A percentile compares a stretch with the other conserved stretches of the same genome.
Conservation (phyloP, 495 filamentous ascomycete genomes). For the Friedmanniomyces endolithicus region DNA sequence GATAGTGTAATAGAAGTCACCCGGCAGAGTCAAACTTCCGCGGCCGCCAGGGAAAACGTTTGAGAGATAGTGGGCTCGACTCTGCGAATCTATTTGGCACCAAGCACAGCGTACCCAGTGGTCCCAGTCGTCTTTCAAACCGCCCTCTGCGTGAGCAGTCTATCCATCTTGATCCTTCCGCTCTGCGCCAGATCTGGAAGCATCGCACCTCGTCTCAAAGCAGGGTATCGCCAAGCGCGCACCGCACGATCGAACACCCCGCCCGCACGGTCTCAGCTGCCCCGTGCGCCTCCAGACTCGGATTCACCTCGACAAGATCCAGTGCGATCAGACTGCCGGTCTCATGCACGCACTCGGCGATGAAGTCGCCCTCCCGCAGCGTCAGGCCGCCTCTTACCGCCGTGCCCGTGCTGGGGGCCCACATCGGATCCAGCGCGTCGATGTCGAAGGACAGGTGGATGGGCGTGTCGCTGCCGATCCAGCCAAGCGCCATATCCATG, state of each 20-base stretch:
- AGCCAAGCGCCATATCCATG: constrained; percentile 92
- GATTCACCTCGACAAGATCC: constrained; percentile 96
- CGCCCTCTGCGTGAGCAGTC: neutral
- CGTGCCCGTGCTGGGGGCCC: constrained; percentile 92
- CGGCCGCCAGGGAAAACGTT: too few species aligned
- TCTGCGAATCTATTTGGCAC: too few species aligned
- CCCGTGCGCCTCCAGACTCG: constrained; percentile 61
- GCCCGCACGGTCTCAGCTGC: constrained; percentile 80
- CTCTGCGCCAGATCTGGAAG: too few species aligned
- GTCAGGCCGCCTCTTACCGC: constrained; percentile 93
- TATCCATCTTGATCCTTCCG: neutral
- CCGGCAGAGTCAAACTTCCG: too few species aligned
- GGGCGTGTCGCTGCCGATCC: constrained; percentile 85
- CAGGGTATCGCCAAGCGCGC: constrained; percentile 81
- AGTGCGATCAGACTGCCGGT: constrained; percentile 84
- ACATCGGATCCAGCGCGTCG: constrained; percentile 89
- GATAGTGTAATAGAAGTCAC: too few species aligned
- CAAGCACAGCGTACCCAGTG: too few species aligned
- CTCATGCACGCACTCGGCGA: constrained; percentile 90
- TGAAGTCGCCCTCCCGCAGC: constrained; percentile 91
- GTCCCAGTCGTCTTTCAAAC: too few species aligned
- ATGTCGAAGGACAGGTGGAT: constrained; percentile 97
- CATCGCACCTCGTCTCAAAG: constrained; percentile 36
- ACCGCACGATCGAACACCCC: constrained; percentile 80
- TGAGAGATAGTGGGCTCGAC: too few species aligned